Conservation (phyloP, 345 rosid species). For the Brassica juncea region DNA sequence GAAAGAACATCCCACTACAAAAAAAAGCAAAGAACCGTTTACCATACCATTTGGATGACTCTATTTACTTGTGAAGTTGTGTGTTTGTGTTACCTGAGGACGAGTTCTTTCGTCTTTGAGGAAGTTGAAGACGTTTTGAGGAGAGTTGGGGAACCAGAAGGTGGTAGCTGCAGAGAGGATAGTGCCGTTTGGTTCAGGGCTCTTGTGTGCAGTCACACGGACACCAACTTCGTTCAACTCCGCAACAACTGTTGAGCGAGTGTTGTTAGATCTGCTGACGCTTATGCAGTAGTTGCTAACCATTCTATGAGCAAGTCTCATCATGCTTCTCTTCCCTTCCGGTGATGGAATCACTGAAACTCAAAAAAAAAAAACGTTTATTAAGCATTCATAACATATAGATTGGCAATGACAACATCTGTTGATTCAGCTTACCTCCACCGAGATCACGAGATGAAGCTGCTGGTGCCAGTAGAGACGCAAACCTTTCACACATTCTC, state of each 20-base stretch:
- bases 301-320: conserved; percentile 97
- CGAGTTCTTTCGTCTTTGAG: conserved; percentile 93
- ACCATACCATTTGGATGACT: not conserved
- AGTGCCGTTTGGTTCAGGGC: conserved; percentile 78
- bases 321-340: conserved; percentile 93
- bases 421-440: conserved; percentile 53
- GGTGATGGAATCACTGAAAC: conserved; percentile 70
- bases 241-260: conserved; percentile 66
- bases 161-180: conserved; percentile 94
- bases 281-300: conserved; percentile 75
- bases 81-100: conserved; percentile 60
- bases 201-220: conserved; percentile 81
- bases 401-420: not conserved
- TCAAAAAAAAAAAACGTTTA: not conserved
- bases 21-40: conserved; percentile 1
- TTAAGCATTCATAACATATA: not conserved
- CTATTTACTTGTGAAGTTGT: not conserved
- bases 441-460: conserved; percentile 70
- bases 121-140: conserved; percentile 73
- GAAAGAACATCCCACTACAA: conserved; percentile 95
- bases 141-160: conserved; percentile 84
- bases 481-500: conserved; percentile 83
- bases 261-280: conserved; percentile 74
- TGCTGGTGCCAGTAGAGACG: conserved; percentile 70
- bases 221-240: conserved; percentile 72